Evolutionary conservation across 257 asterid genomes (phyloP), one percentile per base, ranked within the genome.

Genomic region (Jacaranda copaia): DNA sequence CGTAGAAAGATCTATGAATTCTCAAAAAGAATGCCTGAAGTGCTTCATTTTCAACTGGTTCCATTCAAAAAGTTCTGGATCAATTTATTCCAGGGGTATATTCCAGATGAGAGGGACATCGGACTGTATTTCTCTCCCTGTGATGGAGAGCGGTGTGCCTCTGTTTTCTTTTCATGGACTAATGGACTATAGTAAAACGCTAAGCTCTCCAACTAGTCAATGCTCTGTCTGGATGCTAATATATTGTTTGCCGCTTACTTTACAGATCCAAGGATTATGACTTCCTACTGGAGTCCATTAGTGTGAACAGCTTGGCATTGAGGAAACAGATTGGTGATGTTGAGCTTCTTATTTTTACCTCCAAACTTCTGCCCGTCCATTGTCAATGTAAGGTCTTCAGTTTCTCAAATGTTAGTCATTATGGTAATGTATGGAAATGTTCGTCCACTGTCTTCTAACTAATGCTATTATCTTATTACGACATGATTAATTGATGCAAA

Each of bases 111-210:
- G 66, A 75, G 75, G 18, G 92, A 89, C 49, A 81, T 93, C 58
- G 97, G 85, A 1, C 65, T 93, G 2, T 93, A 87, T 79, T 89
- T 93, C 79, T 86, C 89, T 53, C 95, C 98, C 0, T 55, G 85
- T 61, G 81, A 61, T 15, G 59, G 67, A 39, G 78, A 70, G 60
- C 86, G 98, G 98, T 91, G 66, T 42, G 80, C 45, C 39, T 68
- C 64, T 63, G 13, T 49, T 59, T 48, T 46, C 36, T 68, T 45
- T 16, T 76, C 43, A 20, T 43, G 46, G 0, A 4, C 8, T 42
- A 4, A 42, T 48, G n/a, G 9, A 45, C 61, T 15, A 8, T 10
- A 2, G 18, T 45, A 39, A 58, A 72, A 6, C 56, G 11, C 49
- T 9, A 2, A 32, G 15, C 55, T 45, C 40, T 49, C 55, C 14